Percentiles rank a stretch among this genome's conserved stretches.
Evolutionary conservation across 2,329 filamentous ascomycete genomes (phyloP).

Genomic region (Cephalotrichum gorgonifer): DNA sequence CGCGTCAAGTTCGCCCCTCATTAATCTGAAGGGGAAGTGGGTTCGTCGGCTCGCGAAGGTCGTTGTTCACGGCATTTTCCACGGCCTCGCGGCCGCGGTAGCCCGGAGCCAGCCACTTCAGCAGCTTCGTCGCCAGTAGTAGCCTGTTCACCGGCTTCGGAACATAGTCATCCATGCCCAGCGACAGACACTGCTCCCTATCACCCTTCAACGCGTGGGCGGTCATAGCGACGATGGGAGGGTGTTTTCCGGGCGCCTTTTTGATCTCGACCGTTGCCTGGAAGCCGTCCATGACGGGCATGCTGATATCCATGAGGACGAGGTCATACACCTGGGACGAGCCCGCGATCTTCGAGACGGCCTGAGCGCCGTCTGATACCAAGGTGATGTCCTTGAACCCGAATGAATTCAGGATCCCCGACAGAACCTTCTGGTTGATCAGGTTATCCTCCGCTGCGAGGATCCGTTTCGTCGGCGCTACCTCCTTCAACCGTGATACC

Average conservation of each 20-base stretch:
- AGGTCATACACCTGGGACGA: slow-evolving; percentile 16
- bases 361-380: slow-evolving; percentile 10
- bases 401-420: slow-evolving; percentile 23
- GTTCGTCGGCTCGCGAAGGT: too few relatives aligned
- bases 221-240: slow-evolving; percentile 40
- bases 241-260: slow-evolving; percentile 24
- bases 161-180: slow-evolving; percentile 46
- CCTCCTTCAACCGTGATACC: slow-evolving; percentile 17
- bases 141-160: slow-evolving; percentile 43
- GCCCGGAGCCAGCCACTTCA: not conserved
- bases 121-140: slow-evolving; percentile 26
- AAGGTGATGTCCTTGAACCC: slow-evolving; percentile 24
- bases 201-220: slow-evolving; percentile 46
- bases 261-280: slow-evolving; percentile 34
- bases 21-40: too few relatives aligned
- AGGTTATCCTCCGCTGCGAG: slow-evolving; percentile 30
- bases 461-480: slow-evolving; percentile 27
- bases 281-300: slow-evolving; percentile 40
- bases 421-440: slow-evolving; percentile 30
- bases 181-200: slow-evolving; percentile 38
- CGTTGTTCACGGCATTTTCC: not conserved
- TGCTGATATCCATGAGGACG: slow-evolving; percentile 34
- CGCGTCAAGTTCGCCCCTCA: too few relatives aligned
- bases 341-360: slow-evolving; percentile 20
- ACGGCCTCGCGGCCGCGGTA: too few relatives aligned